Evolutionary conservation across 2,329 filamentous ascomycete species (phyloP).

Genomic region (Ascochyta fabae): DNA sequence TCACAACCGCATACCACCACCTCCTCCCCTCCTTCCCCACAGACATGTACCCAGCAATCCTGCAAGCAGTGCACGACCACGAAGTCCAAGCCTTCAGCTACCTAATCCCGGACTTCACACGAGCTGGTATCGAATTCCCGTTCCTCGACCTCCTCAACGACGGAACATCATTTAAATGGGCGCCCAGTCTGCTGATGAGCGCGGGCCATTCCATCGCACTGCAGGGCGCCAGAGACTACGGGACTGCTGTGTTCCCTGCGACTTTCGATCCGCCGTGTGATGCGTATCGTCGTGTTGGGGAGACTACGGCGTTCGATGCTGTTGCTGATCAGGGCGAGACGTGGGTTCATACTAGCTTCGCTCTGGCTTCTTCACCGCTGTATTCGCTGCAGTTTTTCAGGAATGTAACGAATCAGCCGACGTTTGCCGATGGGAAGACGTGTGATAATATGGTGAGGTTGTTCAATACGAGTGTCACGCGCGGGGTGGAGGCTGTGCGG

Average conservation of each 20-base stretch:
- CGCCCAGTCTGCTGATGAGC: constrained; percentile 56
- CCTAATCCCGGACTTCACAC: constrained; percentile 57
- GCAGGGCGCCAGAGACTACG: constrained; percentile 56
- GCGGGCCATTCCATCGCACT: constrained; percentile 53
- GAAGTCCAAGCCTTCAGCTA: constrained; percentile 56
- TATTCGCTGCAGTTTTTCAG: constrained; percentile 55
- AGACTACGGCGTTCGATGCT: constrained; percentile 28
- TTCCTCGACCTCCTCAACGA: constrained; percentile 62
- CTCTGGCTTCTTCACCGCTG: constrained; percentile 13
- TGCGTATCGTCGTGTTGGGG: constrained; percentile 50
- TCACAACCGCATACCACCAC: constrained; percentile 56
- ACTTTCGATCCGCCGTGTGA: constrained; percentile 58
- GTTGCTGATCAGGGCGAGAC: constrained; percentile 18
- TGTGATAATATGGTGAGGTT: constrained; percentile 56
- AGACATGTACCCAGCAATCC: constrained; percentile 61
- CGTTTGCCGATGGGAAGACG: constrained; percentile 50
- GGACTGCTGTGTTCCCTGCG: constrained; percentile 52
- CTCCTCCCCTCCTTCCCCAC: constrained; percentile 58
- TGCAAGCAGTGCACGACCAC: constrained; percentile 60
- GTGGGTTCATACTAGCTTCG: constrained; percentile 28
- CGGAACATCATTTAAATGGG: constrained; percentile 60
- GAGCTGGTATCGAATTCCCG: constrained; percentile 61
- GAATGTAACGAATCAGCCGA: constrained; percentile 63
- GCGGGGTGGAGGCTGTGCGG: constrained; percentile 42
- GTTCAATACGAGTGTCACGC: constrained; percentile 56